Evolutionary conservation across 2,329 filamentous ascomycete genomes (phyloP).

Genomic region (Diaporthe sp.): DNA sequence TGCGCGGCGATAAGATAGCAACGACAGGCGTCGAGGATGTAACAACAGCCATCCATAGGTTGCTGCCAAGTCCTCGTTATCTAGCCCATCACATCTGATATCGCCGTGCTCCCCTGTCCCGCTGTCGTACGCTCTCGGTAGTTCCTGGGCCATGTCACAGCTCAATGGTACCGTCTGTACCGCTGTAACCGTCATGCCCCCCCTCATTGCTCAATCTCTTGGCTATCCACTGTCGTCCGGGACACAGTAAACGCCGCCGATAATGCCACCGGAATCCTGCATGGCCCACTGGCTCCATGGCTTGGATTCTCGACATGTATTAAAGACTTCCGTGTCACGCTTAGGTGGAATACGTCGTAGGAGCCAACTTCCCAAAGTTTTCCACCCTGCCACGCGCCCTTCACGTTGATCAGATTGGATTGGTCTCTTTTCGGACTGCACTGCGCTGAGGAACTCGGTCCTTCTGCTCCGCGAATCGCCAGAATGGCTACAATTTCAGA

Average conservation of each 20-base stretch:
- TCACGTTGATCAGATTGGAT: neutral
- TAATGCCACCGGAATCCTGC: neutral
- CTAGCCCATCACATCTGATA: slow-evolving; percentile 12
- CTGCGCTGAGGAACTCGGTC: neutral
- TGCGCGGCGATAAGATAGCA: neutral
- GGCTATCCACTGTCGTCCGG: neutral
- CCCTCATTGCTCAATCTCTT: slow-evolving; percentile 16
- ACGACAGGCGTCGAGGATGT: neutral
- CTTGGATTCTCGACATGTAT: neutral
- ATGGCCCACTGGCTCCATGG: neutral
- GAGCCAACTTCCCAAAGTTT: neutral
- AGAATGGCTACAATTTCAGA: slow-evolving; percentile 36
- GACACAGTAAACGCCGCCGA: neutral
- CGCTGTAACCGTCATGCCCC: neutral
- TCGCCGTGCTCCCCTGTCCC: neutral
- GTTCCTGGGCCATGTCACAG: neutral
- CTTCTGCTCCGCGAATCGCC: neutral
- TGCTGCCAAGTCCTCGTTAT: neutral
- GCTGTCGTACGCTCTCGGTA: neutral
- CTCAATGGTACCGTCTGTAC: neutral
- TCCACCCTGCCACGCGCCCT: neutral
- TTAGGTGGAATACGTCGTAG: neutral
- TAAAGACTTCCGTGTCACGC: neutral
- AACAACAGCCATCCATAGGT: neutral
- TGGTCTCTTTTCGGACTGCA: neutral